These are phyloP conservation scores for Trametes versicolor DNA, from an alignment of 1,284 basidiomycete genomes.

Conservation along the genomic window DNA sequence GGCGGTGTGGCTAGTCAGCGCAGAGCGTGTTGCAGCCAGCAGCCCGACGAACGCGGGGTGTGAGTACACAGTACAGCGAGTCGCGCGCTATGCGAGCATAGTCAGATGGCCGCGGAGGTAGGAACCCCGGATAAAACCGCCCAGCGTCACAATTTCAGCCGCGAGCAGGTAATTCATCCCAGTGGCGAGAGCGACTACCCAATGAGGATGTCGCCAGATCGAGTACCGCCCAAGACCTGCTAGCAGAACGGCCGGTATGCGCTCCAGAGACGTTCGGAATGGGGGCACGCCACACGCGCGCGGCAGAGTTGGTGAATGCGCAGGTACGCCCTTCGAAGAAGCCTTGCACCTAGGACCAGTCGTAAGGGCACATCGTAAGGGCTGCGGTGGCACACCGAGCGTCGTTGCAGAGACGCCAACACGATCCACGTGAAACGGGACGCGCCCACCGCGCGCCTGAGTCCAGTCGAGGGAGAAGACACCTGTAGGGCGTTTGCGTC, in stretches of 20 bases:
- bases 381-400: background rate
- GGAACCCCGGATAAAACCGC: background rate
- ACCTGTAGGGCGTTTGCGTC: background rate
- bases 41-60: too few relatives aligned
- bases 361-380: too few relatives aligned
- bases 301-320: background rate
- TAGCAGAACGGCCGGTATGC: background rate
- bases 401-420: background rate
- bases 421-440: background rate
- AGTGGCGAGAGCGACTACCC: background rate
- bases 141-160: background rate
- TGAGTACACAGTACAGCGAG: too few relatives aligned
- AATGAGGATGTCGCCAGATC: background rate
- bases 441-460: constrained; percentile 1
- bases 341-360: too few relatives aligned
- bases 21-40: too few relatives aligned
- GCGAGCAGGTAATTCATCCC: background rate
- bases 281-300: background rate
- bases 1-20: too few relatives aligned
- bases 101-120: background rate
- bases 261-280: constrained; percentile 7
- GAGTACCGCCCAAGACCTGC: background rate
- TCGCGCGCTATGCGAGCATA: too few relatives aligned
- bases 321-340: background rate
- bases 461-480: constrained; percentile 9